Base-by-base conservation (phyloP, 306 rosid species). In the Pachyrhizus erosus region DNA sequence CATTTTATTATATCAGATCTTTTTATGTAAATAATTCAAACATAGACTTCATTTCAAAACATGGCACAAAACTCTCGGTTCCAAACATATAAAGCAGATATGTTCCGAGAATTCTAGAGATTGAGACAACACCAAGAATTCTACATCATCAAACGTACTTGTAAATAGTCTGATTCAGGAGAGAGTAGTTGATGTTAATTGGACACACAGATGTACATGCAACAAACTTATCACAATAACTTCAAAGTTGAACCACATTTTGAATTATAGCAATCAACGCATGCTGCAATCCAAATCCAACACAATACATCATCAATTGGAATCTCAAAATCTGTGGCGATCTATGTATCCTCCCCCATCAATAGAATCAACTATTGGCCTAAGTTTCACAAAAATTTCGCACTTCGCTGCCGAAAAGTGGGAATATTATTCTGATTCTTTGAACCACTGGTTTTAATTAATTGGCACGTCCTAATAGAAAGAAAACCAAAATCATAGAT, bases 401-500 rank as follows among this genome's bases (percentile, higher is more conserved):
- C 46, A 23, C 26, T 12, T 52, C 15, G n/a, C 46, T 26, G 21
- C 4, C 26, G 1, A 24, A 71, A 52, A 7, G 3, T 52, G 26
- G 76, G n/a, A 45, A 58, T 2, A 29, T 31, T 45, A 34, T 80
- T 45, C 85, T 31, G 78, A 83, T 83, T 70, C 72, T 70, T 68
- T 27, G 26, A 74, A 26, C 43, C 15, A 54, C 27, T 80, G 87
- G 85, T 83, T 64, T 52, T 71, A 27, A 76, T 76, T 54, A 61
- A 64, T n/a, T 5, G 31, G 12, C 31, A 0, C 54, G 75, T 83
- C 89, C 6, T 42, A 62, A 52, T 83, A 23, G 34, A 52, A 68
- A 8, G 5, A 70, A 46, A 73, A 42, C 68, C 77, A 9, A 70
- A 83, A 75, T 55, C 67, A 24, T 75, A 62, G 77, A 83, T 86